Evolutionary conservation across 805 yeast genomes (phyloP).

Genomic region (Hanseniaspora occidentalis): DNA sequence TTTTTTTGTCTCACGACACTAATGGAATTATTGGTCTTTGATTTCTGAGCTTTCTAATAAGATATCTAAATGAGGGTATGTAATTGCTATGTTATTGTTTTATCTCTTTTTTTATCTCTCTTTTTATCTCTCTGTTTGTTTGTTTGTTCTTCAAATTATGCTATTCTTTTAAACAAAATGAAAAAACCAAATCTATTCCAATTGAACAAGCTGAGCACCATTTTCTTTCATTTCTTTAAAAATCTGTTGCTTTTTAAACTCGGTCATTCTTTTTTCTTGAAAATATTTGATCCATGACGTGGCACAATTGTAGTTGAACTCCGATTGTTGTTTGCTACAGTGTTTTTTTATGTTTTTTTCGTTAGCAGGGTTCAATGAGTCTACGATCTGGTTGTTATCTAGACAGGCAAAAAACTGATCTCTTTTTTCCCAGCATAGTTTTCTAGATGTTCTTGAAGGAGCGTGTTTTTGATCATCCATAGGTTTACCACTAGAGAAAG

Average conservation of each 20-base stretch:
- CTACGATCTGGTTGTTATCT: slow-evolving; percentile 50
- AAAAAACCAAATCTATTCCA: no score
- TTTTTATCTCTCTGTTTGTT: no score
- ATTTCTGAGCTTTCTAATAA: no score
- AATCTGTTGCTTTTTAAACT: slow-evolving; percentile 54
- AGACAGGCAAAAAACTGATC: slow-evolving; percentile 70
- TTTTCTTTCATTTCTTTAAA: slow-evolving; percentile 58
- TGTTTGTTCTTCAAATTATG: no score
- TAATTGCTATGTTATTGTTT: not conserved
- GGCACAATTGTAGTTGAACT: slow-evolving; percentile 65
- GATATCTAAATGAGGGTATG: no score
- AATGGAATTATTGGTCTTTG: no score
- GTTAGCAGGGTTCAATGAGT: slow-evolving; percentile 48
- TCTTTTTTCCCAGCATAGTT: slow-evolving; percentile 82
- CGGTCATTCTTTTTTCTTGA: slow-evolving; percentile 79
- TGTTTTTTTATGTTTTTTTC: slow-evolving; percentile 34
- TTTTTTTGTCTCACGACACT: no score
- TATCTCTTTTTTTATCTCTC: not conserved
- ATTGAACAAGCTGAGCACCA: slow-evolving; percentile 27
- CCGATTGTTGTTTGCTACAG: slow-evolving; percentile 46
- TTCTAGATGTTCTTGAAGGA: slow-evolving; percentile 56
- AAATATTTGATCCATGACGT: slow-evolving; percentile 83
- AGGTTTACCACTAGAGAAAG: slow-evolving; percentile 4
- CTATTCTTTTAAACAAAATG: no score
- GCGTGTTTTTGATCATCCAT: slow-evolving; percentile 19